Evolutionary conservation across 495 filamentous ascomycete genomes (phyloP), one percentile per base, ranked within the genome.

Genomic region (Pseudoneurospora amorphoporcata): DNA sequence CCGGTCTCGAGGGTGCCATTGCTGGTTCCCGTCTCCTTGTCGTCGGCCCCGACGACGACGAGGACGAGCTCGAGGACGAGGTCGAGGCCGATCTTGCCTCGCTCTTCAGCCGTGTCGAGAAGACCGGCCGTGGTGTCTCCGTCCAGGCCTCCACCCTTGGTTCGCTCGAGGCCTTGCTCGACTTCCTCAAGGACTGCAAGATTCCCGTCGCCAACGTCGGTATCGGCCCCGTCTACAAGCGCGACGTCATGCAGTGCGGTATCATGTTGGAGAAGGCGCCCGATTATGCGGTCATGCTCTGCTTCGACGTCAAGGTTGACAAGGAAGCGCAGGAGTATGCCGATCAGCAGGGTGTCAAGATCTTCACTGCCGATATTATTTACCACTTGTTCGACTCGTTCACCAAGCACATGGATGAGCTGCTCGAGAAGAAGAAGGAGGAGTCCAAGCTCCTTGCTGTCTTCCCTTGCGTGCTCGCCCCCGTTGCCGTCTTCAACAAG

Each of bases 261-360:
- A 92, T 91, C 70, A 99, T 99, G 96, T 84, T 98, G 73, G 96
- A 99, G 84, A 98, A 98, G 83, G 88, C 90, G 61, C 94, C 93
- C 76, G 95, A 99, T 80, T 96, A 90, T 73, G 96, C 96, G 35
- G 94, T 98, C 80, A 99, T 99, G 96, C 90, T 99, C 23, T 98
- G 96, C 81, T 99, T 99, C 86, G 96, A 99, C 79, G 96, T 99
- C 81, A 97, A 97, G 85, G 92, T 99, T 32, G 96, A 99, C 82
- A 98, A 97, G 82, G 96, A 99, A 77, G 96, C 96, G 1, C 87
- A 90, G 76, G 87, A 87, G 16, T 97, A 98, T 76, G 96, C 96
- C 47, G 92, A 97, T 10, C 94, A 98, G 70, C 89, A 97, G 45
- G 95, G 95, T 39, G 92, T 99, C 80, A 99, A 97, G 87, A 93